Conservation (phyloP, 768 basidiomycete species). For the Termitomyces sp. region DNA sequence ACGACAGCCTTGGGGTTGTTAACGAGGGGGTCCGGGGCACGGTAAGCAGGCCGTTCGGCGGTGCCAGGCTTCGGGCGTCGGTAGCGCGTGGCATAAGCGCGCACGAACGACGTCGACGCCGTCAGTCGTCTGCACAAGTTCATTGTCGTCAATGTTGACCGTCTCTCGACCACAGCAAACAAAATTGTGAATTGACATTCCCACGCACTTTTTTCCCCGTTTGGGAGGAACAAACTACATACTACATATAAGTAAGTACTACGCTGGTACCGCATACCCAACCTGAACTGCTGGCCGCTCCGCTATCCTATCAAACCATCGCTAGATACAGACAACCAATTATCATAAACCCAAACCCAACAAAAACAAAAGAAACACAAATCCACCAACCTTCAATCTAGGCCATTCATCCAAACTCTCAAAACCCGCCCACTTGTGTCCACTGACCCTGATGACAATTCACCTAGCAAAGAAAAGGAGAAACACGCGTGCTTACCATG, state of each 20-base stretch:
- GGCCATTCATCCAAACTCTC: conserved; percentile 37
- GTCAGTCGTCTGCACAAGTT: conserved; percentile 25
- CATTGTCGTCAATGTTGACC: conserved; percentile 13
- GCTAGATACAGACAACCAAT: conserved; percentile 7
- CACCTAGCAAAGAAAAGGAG: background rate
- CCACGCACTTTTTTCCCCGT: conserved; percentile 11
- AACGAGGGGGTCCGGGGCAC: conserved; percentile 54
- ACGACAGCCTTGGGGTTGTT: conserved; percentile 52
- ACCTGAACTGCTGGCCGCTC: conserved; percentile 21
- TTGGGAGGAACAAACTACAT: background rate
- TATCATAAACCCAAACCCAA: background rate
- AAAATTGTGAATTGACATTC: conserved; percentile 12
- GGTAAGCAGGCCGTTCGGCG: conserved; percentile 53
- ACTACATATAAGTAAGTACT: background rate
- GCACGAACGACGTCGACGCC: conserved; percentile 23
- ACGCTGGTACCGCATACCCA: conserved; percentile 18
- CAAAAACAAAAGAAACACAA: background rate
- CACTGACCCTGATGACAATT: conserved; percentile 28
- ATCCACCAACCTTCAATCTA: conserved; percentile 27
- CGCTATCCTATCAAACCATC: conserved; percentile 25
- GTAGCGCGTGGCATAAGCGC: conserved; percentile 45
- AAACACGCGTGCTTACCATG: conserved; percentile 21
- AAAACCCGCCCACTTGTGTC: conserved; percentile 26
- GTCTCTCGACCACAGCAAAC: background rate
- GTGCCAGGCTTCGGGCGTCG: conserved; percentile 50